A percentile compares a stretch with the other conserved stretches of the same genome.
Evolutionary conservation across 164 flowering plant genomes (phyloP).

Genomic region (Pachysandra terminalis): DNA sequence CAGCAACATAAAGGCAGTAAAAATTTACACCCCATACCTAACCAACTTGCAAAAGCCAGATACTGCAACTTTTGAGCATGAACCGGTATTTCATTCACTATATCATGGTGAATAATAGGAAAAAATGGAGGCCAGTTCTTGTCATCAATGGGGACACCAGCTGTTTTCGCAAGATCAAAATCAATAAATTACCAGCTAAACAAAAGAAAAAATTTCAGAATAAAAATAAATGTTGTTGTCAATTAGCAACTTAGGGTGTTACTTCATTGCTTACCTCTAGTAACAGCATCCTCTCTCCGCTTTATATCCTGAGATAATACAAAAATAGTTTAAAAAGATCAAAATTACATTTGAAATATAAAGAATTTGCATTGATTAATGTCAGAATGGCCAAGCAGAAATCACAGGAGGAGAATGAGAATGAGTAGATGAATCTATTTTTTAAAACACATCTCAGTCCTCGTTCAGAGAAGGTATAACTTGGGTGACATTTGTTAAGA

Average conservation of each 20-base stretch:
- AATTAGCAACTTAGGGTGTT: neutral
- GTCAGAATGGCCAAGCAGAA: neutral
- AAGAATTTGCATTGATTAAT: neutral
- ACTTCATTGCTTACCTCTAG: conserved; percentile 43
- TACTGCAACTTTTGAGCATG: conserved; percentile 97
- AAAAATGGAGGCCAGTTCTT: conserved; percentile 97
- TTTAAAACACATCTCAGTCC: neutral
- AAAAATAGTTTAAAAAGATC: too few species aligned
- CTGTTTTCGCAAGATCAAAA: conserved; percentile 37
- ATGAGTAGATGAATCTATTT: neutral
- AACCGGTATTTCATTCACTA: conserved; percentile 87
- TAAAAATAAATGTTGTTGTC: neutral
- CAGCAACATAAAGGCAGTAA: neutral
- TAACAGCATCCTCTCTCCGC: conserved; percentile 66
- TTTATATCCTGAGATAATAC: conserved; percentile 44
- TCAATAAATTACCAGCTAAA: neutral
- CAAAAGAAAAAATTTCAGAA: neutral
- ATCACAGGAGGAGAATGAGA: neutral
- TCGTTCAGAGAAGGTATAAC: neutral
- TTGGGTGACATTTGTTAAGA: neutral
- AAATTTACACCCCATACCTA: conserved; percentile 58
- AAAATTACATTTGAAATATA: too few species aligned
- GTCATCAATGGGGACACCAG: conserved; percentile 68
- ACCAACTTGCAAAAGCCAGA: conserved; percentile 99
- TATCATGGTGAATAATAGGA: conserved; percentile 97